Conservation (phyloP, 208 protist genomes). For the Acanthamoeba lenticulata region DNA sequence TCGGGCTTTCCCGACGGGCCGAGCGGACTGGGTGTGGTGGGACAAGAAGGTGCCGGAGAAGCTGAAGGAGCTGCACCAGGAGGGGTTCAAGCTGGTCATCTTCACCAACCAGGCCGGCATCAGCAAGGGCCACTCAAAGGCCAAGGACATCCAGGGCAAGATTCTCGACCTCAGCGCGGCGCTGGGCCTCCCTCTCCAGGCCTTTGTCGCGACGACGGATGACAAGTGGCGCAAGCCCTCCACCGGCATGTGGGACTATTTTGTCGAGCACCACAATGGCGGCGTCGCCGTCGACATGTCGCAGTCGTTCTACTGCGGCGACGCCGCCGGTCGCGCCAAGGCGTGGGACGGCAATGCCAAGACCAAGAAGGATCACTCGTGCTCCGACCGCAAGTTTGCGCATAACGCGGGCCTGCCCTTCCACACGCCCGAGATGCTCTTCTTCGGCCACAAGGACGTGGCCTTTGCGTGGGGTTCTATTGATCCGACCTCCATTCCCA, state of each 20-base stretch:
- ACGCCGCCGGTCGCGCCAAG: slow-evolving; percentile 33
- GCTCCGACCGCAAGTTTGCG: slow-evolving; percentile 68
- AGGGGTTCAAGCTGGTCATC: slow-evolving; percentile 62
- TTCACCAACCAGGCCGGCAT: slow-evolving; percentile 70
- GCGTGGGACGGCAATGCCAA: slow-evolving; percentile 51
- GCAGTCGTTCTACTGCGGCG: slow-evolving; percentile 7
- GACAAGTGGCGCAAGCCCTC: slow-evolving; percentile 67
- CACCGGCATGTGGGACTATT: slow-evolving; percentile 45
- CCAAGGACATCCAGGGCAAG: slow-evolving; percentile 59
- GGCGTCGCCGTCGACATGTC: slow-evolving; percentile 7
- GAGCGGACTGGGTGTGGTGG: slow-evolving; percentile 51
- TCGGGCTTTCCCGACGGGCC: not conserved
- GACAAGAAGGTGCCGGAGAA: not conserved
- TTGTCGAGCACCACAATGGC: slow-evolving; percentile 37
- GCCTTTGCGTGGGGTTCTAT: slow-evolving; percentile 45
- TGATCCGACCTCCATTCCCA: slow-evolving; percentile 41
- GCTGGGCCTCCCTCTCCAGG: slow-evolving; percentile 57
- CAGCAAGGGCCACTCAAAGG: not conserved
- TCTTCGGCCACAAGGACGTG: not conserved
- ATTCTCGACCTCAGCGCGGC: slow-evolving; percentile 31
- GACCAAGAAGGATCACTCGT: slow-evolving; percentile 65
- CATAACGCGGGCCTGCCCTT: slow-evolving; percentile 44
- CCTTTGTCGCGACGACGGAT: slow-evolving; percentile 49
- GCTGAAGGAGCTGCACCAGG: slow-evolving; percentile 44
- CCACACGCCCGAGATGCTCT: slow-evolving; percentile 46